These are phyloP conservation scores for Pisolithus orientalis DNA, from an alignment of 768 basidiomycete species.

Conservation along the genomic window DNA sequence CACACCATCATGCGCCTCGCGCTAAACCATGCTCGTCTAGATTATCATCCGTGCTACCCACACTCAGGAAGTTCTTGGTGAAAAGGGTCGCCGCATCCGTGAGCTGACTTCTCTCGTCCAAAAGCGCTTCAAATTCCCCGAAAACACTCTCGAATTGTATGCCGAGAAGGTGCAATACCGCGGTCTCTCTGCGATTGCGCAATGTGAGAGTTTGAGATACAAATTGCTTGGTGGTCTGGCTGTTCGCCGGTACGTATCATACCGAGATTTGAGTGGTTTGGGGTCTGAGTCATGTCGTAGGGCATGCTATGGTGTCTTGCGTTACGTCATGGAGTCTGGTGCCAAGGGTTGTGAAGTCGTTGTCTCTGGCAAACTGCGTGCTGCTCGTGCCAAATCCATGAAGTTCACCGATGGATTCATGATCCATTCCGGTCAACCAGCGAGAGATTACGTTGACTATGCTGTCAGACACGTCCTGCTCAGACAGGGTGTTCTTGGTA, in stretches of 20 bases:
- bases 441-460: slow-evolving; percentile 92
- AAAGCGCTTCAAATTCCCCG: slow-evolving; percentile 99
- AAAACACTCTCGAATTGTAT: slow-evolving; percentile 97
- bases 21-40: slow-evolving; percentile 30
- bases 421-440: slow-evolving; percentile 98
- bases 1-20: neutral
- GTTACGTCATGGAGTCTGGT: slow-evolving; percentile 99
- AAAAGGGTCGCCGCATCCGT: slow-evolving; percentile 98
- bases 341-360: slow-evolving; percentile 99
- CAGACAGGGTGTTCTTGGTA: slow-evolving; percentile 97
- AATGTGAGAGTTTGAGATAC: slow-evolving; percentile 97
- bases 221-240: slow-evolving; percentile 99
- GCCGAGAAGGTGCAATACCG: slow-evolving; percentile 99
- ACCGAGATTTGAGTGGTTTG: neutral
- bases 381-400: slow-evolving; percentile 99
- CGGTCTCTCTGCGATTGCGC: slow-evolving; percentile 96
- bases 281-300: slow-evolving; percentile 30
- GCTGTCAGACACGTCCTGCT: slow-evolving; percentile 98
- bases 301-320: slow-evolving; percentile 99
- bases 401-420: slow-evolving; percentile 99
- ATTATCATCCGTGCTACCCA: slow-evolving; percentile 99
- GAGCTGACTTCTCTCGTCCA: slow-evolving; percentile 97
- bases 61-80: slow-evolving; percentile 97
- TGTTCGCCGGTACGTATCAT: slow-evolving; percentile 77
- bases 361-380: slow-evolving; percentile 98